Evolutionary conservation across 805 yeast species (phyloP), one percentile per base, ranked within the genome.

Genomic region (Danielia reshetovae): DNA sequence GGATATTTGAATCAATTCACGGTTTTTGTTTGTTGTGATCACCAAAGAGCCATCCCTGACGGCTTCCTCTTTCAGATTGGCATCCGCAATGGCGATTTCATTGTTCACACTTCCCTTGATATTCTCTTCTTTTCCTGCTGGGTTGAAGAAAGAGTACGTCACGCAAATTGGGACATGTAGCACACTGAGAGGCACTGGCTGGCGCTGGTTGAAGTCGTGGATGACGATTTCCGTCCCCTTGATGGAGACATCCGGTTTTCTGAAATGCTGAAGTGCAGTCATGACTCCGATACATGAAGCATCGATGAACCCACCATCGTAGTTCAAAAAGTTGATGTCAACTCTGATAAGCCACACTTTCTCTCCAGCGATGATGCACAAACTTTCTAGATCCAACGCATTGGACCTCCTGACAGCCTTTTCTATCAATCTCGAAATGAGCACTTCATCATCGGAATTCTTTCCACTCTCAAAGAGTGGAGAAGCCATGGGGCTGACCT

Each of bases 251-350:
- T 89, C 96, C 8, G 95, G 95, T 48, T 85, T 81, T 36, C 75
- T 75, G 59, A 78, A 93, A 56, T 89, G 96, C 45, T 81, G 68
- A 35, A 93, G 66, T 0, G 85, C 95, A 6, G 90, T 76, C 74
- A 87, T 82, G 6, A 87, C 96, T 0, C 93, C 97, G 36, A 88
- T 71, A 60, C 96, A 85, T 27, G 90, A 81, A 5, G 87, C 84
- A 58, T 93, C 98, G 26, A 89, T 80, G 30, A 93, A 73, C 13
- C 94, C 94, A 27, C 98, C 98, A 59, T 93, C 98, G 52, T 78
- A 87, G 54, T 88, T 83, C 38, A 93, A 61, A 49, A 85, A 85
- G 52, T 88, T 95, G 12, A 93, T 77, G 54, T 89, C 97, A 0
- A 94, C 97, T 38, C 94, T 74, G 9, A 93, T 69, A 36, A 79